Evolutionary conservation across 805 yeast genomes (phyloP).

Genomic region (Yamadazyma kitorensis): DNA sequence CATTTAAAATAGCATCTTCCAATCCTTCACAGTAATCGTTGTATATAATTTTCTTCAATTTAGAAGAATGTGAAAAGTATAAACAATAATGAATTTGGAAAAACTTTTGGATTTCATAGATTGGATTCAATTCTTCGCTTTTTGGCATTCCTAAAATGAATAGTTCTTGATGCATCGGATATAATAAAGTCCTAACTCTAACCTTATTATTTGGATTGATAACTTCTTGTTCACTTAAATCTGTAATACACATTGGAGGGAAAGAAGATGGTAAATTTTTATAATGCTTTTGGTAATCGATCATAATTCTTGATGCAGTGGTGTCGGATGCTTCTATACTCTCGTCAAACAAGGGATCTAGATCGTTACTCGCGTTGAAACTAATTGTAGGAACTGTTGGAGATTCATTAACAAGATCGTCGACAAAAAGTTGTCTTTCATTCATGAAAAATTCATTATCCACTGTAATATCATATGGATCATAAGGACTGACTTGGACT

Average conservation of each 20-base stretch:
- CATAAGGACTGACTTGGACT: conserved; percentile 36
- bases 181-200: conserved; percentile 31
- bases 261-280: conserved; percentile 33
- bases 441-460: conserved; percentile 28
- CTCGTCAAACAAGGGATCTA: conserved; percentile 14
- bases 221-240: conserved; percentile 11
- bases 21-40: conserved; percentile 32
- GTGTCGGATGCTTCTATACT: conserved; percentile 25
- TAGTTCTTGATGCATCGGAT: conserved; percentile 49
- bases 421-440: conserved; percentile 30
- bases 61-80: conserved; percentile 37
- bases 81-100: conserved; percentile 40
- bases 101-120: conserved; percentile 55
- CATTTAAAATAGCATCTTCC: conserved; percentile 27
- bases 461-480: conserved; percentile 33
- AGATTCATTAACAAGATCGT: conserved; percentile 19
- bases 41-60: conserved; percentile 27
- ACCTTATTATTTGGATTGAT: conserved; percentile 29
- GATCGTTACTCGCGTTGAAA: conserved; percentile 12
- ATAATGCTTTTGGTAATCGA: conserved; percentile 27
- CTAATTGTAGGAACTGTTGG: conserved; percentile 20
- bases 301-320: conserved; percentile 30
- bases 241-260: conserved; percentile 27
- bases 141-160: conserved; percentile 50
- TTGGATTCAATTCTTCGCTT: conserved; percentile 58